Conservation (phyloP, 495 filamentous ascomycete genomes). For the Aeminium ludgeri region DNA sequence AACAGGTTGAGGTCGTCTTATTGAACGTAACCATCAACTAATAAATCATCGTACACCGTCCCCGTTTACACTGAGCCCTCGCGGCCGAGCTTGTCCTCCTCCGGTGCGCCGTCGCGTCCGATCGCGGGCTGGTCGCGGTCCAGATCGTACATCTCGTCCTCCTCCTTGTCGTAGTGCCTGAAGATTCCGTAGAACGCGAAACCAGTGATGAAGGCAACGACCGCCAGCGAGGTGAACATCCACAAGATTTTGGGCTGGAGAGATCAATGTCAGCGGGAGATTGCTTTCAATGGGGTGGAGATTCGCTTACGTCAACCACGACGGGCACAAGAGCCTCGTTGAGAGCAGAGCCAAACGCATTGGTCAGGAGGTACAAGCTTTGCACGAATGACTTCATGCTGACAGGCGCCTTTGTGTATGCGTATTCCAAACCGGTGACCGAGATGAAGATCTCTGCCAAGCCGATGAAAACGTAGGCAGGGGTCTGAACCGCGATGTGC, state of each 20-base stretch:
- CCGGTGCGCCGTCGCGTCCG: too few species aligned
- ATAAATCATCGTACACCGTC: too few species aligned
- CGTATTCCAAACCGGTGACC: conserved; percentile 55
- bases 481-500: conserved; percentile 28
- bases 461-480: conserved; percentile 37
- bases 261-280: too few species aligned
- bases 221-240: conserved; percentile 27
- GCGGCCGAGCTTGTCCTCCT: too few species aligned
- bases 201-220: conserved; percentile 14
- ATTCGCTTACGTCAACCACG: conserved; percentile 33
- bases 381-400: conserved; percentile 55
- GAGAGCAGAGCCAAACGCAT: conserved; percentile 30
- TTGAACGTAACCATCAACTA: too few species aligned
- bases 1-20: too few species aligned
- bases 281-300: too few species aligned
- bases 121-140: conserved; percentile 1
- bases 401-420: conserved; percentile 50
- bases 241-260: conserved; percentile 37
- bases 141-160: conserved; percentile 18
- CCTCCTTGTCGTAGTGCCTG: conserved; percentile 19
- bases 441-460: conserved; percentile 53
- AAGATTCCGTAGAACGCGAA: conserved; percentile 20
- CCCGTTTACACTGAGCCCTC: too few species aligned
- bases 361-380: conserved; percentile 45
- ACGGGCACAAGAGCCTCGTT: conserved; percentile 40